Percentiles rank a stretch among this genome's conserved stretches.
phyloP scores from a whole-genome alignment of 1,284 basidiomycete species.

The Tetrapyrgos nigripes region DNA sequence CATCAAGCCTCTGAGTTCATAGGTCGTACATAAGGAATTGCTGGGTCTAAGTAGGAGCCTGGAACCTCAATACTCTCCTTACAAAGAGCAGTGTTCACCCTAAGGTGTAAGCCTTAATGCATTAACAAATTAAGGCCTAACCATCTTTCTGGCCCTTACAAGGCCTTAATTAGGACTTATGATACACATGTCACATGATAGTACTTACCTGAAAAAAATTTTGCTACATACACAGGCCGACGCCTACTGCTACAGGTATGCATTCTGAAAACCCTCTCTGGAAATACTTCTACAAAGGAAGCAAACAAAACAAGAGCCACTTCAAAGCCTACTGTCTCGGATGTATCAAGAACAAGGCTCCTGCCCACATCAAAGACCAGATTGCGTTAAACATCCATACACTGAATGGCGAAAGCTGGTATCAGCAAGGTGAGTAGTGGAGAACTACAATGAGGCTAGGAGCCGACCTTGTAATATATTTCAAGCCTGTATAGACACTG shows the following conservation, averaged over 20 bases:
- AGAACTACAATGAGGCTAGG: not conserved
- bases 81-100: not conserved
- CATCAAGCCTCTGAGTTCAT: too few relatives aligned
- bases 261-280: too few relatives aligned
- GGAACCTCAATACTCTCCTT: too few relatives aligned
- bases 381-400: too few relatives aligned
- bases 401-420: not conserved
- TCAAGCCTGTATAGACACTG: slow-evolving; percentile 5
- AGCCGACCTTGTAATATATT: not conserved
- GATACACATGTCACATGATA: too few relatives aligned
- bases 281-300: not conserved
- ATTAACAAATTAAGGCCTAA: not conserved
- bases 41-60: too few relatives aligned
- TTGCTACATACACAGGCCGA: too few relatives aligned
- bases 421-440: not conserved
- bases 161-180: not conserved
- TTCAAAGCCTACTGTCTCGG: not conserved
- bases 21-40: too few relatives aligned
- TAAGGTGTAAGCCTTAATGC: not conserved
- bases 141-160: too few relatives aligned
- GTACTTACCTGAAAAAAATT: too few relatives aligned
- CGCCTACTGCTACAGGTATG: too few relatives aligned
- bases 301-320: not conserved
- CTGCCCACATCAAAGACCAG: not conserved
- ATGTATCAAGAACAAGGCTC: too few relatives aligned